Conservation (phyloP, 768 basidiomycete genomes). For the Phlebiopsis flavidoalba region DNA sequence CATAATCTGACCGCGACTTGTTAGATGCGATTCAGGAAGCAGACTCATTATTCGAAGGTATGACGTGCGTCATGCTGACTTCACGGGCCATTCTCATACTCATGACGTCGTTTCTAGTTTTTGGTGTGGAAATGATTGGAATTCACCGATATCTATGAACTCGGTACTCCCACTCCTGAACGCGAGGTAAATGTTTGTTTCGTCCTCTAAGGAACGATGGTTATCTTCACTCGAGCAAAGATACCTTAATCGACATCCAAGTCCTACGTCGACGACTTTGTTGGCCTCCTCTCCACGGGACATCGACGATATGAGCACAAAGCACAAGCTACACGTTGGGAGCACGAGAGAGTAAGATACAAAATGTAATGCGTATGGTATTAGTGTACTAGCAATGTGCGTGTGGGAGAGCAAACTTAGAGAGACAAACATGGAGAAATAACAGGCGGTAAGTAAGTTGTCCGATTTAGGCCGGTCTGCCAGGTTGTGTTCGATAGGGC, state of each 20-base stretch:
- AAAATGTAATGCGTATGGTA: conserved; percentile 1
- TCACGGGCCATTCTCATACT: background rate
- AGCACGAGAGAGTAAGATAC: conserved; percentile 2
- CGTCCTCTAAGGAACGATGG: conserved; percentile 43
- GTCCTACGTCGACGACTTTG: conserved; percentile 37
- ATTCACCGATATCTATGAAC: no score
- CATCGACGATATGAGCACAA: background rate
- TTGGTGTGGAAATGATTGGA: conserved; percentile 49
- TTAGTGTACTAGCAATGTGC: conserved; percentile 6
- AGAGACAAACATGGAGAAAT: background rate
- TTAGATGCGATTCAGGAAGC: conserved; percentile 83
- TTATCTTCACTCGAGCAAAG: conserved; percentile 36
- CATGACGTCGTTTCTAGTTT: conserved; percentile 30
- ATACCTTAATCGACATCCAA: conserved; percentile 38
- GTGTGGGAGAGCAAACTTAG: background rate
- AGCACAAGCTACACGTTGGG: background rate
- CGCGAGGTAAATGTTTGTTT: background rate
- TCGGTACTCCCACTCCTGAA: no score
- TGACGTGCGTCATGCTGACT: conserved; percentile 26
- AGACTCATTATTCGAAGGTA: conserved; percentile 95
- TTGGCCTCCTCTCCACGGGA: conserved; percentile 14
- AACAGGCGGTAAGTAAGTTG: background rate
- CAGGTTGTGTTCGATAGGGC: background rate
- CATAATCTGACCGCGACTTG: background rate
- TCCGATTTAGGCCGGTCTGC: background rate